phyloP scores from a whole-genome alignment of 352 stramenopile species.

The Pythium aristosporum region DNA sequence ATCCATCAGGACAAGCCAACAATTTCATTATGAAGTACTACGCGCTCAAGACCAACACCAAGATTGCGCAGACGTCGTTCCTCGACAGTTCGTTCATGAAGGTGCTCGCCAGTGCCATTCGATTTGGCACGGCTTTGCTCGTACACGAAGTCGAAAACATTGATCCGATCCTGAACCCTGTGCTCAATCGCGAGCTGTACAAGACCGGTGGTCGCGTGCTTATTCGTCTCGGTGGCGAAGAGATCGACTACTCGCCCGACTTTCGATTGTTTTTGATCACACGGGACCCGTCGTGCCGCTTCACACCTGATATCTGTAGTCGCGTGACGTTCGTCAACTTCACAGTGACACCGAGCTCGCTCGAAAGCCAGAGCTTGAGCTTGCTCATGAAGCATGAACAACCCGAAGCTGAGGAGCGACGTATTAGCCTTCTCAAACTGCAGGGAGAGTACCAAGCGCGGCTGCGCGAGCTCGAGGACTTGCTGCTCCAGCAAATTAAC shows the following conservation, averaged over 20 bases:
- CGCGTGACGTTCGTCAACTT: slow-evolving; percentile 99
- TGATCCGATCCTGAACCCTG: slow-evolving; percentile 99
- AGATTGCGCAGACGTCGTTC: slow-evolving; percentile 99
- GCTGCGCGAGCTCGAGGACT: slow-evolving; percentile 97
- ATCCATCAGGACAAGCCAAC: slow-evolving; percentile 97
- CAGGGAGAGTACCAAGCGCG: slow-evolving; percentile 98
- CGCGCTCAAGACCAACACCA: slow-evolving; percentile 85
- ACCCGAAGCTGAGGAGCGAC: slow-evolving; percentile 97
- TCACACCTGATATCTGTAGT: slow-evolving; percentile 99
- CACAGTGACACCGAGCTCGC: slow-evolving; percentile 97
- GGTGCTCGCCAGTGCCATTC: slow-evolving; percentile 98
- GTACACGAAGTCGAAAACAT: slow-evolving; percentile 99
- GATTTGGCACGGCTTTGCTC: slow-evolving; percentile 98
- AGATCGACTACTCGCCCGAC: slow-evolving; percentile 99
- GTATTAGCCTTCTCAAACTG: slow-evolving; percentile 95
- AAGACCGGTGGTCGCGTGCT: slow-evolving; percentile 97
- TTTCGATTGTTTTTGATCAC: slow-evolving; percentile 99
- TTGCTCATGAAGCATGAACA: slow-evolving; percentile 96
- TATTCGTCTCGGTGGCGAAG: slow-evolving; percentile 97
- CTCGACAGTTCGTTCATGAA: slow-evolving; percentile 99
- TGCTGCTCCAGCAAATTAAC: slow-evolving; percentile 98
- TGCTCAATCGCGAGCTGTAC: slow-evolving; percentile 99
- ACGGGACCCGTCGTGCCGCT: slow-evolving; percentile 95
- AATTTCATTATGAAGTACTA: slow-evolving; percentile 99
- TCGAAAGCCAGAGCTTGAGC: slow-evolving; percentile 96